These are phyloP conservation scores for Gryganskiella cystojenkinii DNA, from an alignment of 192 early-diverging fungal genomes.

Conservation along the genomic window DNA sequence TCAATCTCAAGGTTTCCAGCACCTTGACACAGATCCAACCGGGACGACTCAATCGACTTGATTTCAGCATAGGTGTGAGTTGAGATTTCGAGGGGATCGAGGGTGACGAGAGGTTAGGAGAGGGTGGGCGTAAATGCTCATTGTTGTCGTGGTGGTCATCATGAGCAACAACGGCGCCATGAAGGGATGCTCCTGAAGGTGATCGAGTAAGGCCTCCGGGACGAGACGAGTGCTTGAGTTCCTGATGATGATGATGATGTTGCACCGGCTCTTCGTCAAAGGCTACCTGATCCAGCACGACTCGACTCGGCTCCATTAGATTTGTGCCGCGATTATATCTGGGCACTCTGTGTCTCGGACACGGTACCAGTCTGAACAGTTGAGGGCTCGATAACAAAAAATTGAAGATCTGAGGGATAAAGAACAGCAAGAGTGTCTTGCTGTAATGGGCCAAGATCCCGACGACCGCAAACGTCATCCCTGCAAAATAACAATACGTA, in stretches of 20 bases:
- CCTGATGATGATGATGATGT: neutral
- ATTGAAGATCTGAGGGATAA: conserved; percentile 97
- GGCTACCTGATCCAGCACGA: conserved; percentile 31
- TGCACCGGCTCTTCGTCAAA: conserved; percentile 9
- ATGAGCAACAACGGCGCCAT: neutral
- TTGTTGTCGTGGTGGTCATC: too few relatives aligned
- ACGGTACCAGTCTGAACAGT: conserved; percentile 92
- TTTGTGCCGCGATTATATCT: conserved; percentile 56
- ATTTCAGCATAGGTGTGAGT: conserved; percentile 9
- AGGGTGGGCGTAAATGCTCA: neutral
- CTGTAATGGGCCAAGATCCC: conserved; percentile 94
- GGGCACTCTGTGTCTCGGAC: conserved; percentile 96
- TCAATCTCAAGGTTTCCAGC: conserved; percentile 62
- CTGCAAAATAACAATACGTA: conserved; percentile 97
- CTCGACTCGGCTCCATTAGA: conserved; percentile 32
- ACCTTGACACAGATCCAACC: conserved; percentile 67
- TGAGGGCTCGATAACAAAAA: conserved; percentile 97
- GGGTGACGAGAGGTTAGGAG: neutral
- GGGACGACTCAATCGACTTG: conserved; percentile 1
- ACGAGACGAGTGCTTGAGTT: neutral
- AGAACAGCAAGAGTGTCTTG: conserved; percentile 93
- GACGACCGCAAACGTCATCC: conserved; percentile 99
- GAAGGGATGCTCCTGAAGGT: neutral
- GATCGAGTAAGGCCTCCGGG: neutral
- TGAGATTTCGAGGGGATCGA: conserved; percentile 14